These are phyloP conservation scores for Cardiospermum halicacabum DNA, from an alignment of 345 rosid species.

Conservation along the genomic window DNA sequence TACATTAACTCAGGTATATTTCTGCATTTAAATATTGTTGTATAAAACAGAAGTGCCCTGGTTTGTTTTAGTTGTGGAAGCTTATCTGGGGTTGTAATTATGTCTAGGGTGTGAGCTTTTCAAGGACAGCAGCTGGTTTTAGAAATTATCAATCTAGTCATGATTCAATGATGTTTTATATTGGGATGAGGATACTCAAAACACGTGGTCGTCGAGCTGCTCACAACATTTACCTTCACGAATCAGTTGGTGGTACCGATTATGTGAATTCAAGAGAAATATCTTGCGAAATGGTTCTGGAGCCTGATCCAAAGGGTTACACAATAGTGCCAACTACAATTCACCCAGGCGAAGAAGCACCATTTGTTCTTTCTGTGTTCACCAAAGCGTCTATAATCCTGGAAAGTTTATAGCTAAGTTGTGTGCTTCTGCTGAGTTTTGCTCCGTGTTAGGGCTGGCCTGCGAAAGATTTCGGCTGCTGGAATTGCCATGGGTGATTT, in stretches of 20 bases:
- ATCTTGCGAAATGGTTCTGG: constrained; percentile 99
- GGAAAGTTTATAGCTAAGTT: constrained; percentile 57
- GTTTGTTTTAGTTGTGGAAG: background rate
- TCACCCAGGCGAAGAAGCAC: constrained; percentile 99
- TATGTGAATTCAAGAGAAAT: constrained; percentile 99
- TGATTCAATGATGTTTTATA: constrained; percentile 91
- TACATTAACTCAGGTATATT: constrained; percentile 89
- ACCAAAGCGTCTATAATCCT: constrained; percentile 79
- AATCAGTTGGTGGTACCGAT: constrained; percentile 99
- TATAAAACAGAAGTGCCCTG: background rate
- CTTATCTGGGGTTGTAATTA: background rate
- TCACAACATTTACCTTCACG: constrained; percentile 90
- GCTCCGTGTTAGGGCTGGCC: constrained; percentile 21
- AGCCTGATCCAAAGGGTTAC: constrained; percentile 99
- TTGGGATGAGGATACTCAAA: constrained; percentile 96
- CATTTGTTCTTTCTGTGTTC: constrained; percentile 95
- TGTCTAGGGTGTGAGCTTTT: constrained; percentile 91
- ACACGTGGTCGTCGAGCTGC: constrained; percentile 98
- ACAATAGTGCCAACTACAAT: constrained; percentile 98
- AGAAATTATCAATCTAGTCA: constrained; percentile 92
- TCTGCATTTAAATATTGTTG: background rate
- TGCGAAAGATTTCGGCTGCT: constrained; percentile 28
- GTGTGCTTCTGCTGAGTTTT: constrained; percentile 20
- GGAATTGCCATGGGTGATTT: constrained; percentile 34
- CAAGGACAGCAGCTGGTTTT: constrained; percentile 93